phyloP scores from a whole-genome alignment of 495 filamentous ascomycete species.

The Talaromyces stipitatus region DNA sequence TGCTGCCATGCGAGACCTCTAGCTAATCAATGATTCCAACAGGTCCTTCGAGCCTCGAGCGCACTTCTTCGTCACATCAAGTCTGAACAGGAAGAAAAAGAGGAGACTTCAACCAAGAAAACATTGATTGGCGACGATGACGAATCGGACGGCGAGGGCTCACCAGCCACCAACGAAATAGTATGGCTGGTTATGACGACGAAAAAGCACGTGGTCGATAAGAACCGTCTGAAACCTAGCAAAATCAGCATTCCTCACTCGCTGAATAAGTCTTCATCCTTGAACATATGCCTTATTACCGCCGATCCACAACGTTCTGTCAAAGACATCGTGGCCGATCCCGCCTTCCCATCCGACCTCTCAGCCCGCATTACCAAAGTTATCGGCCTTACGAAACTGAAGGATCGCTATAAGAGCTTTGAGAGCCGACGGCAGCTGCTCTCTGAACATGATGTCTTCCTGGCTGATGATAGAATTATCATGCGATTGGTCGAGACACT shows the following conservation, averaged over 20 bases:
- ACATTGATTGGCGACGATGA: slow-evolving; percentile 59
- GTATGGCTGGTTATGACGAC: slow-evolving; percentile 84
- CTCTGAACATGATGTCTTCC: slow-evolving; percentile 77
- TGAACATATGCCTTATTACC: slow-evolving; percentile 75
- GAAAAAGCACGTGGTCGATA: slow-evolving; percentile 77
- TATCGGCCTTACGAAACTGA: slow-evolving; percentile 75
- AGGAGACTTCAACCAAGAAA: slow-evolving; percentile 54
- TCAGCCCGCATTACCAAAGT: slow-evolving; percentile 69
- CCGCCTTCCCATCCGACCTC: slow-evolving; percentile 66
- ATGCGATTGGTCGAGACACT: slow-evolving; percentile 67
- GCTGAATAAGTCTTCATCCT: slow-evolving; percentile 51
- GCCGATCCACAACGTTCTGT: slow-evolving; percentile 80
- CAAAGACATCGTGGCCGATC: slow-evolving; percentile 75
- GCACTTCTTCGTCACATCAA: slow-evolving; percentile 78
- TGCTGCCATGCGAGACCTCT: not conserved
- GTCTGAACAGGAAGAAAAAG: slow-evolving; percentile 49
- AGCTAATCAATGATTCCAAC: slow-evolving; percentile 9
- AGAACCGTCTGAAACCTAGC: slow-evolving; percentile 69
- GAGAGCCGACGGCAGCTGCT: slow-evolving; percentile 80
- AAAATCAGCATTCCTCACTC: slow-evolving; percentile 61
- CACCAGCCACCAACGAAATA: slow-evolving; percentile 47
- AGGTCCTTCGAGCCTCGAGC: slow-evolving; percentile 72
- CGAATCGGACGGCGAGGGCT: slow-evolving; percentile 37
- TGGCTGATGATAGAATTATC: slow-evolving; percentile 77
- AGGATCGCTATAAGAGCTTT: slow-evolving; percentile 76